Evolutionary conservation across 2,329 filamentous ascomycete genomes (phyloP).

Genomic region (Diaporthe amygdali): DNA sequence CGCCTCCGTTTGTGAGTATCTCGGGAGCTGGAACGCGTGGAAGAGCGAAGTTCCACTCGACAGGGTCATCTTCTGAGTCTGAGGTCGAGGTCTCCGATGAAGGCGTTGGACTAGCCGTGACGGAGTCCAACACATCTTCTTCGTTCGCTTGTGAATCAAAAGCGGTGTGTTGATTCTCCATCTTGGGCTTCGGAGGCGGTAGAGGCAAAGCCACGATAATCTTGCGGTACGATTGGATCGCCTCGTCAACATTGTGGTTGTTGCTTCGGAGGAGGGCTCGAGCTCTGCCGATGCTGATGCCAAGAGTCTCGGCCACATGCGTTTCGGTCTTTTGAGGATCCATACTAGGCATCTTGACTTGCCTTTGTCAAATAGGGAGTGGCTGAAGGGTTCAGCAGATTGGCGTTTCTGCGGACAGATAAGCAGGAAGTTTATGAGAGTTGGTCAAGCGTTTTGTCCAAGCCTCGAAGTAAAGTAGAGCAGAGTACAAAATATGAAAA

Average conservation of each 20-base stretch:
- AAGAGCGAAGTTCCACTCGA: slow-evolving; percentile 10
- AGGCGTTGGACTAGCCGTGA: neutral
- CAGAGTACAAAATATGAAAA: neutral
- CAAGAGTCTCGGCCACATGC: neutral
- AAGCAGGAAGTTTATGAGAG: neutral
- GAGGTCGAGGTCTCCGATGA: neutral
- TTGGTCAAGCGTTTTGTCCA: neutral
- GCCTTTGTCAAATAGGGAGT: neutral
- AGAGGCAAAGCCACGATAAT: neutral
- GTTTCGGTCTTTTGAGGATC: neutral
- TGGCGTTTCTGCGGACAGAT: neutral
- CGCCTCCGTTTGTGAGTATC: neutral
- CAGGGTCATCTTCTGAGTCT: neutral
- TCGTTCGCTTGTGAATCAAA: neutral
- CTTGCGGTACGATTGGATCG: neutral
- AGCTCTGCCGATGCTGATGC: neutral
- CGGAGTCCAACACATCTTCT: neutral
- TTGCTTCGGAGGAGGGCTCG: neutral
- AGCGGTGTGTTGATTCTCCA: neutral
- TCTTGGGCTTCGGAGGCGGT: neutral
- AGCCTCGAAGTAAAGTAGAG: neutral
- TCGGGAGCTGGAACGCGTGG: neutral
- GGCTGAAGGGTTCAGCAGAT: neutral
- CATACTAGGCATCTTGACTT: neutral
- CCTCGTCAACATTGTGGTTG: neutral